phyloP scores from a whole-genome alignment of 345 rosid species.

The Arabidopsis suecica region DNA sequence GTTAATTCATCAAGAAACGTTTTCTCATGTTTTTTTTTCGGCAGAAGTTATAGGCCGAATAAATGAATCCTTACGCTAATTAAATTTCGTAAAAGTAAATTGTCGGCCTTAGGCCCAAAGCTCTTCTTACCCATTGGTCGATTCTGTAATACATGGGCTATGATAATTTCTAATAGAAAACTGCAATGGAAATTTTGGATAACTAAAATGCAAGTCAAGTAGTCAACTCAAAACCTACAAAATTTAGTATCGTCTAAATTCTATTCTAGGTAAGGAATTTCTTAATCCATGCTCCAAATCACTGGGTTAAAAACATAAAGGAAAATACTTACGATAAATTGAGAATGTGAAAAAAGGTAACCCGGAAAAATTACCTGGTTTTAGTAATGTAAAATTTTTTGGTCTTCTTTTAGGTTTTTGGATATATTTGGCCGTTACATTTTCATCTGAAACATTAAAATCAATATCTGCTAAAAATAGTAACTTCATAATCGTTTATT shows the following conservation, averaged over 20 bases:
- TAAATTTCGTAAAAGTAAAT: not conserved
- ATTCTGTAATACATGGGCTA: slow-evolving; percentile 1
- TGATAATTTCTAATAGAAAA: not conserved
- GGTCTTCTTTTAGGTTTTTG: not conserved
- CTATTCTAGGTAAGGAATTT: not conserved
- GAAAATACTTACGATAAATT: no score
- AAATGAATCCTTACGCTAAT: no score
- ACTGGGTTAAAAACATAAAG: not conserved
- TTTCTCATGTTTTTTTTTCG: no score
- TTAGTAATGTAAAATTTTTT: not conserved
- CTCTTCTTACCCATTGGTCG: not conserved
- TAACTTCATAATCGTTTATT: not conserved
- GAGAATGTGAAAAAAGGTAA: no score
- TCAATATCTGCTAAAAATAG: slow-evolving; percentile 1
- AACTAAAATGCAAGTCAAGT: not conserved
- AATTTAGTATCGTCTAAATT: not conserved
- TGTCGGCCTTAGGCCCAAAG: not conserved
- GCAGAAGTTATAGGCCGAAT: no score
- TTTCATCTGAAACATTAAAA: not conserved
- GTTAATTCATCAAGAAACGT: no score
- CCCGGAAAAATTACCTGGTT: no score
- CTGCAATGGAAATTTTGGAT: not conserved
- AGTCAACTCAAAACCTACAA: not conserved
- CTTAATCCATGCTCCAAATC: not conserved
- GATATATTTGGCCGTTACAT: not conserved